These are phyloP conservation scores for Penicillium coffeae DNA, from an alignment of 495 filamentous ascomycete genomes.

Conservation along the genomic window DNA sequence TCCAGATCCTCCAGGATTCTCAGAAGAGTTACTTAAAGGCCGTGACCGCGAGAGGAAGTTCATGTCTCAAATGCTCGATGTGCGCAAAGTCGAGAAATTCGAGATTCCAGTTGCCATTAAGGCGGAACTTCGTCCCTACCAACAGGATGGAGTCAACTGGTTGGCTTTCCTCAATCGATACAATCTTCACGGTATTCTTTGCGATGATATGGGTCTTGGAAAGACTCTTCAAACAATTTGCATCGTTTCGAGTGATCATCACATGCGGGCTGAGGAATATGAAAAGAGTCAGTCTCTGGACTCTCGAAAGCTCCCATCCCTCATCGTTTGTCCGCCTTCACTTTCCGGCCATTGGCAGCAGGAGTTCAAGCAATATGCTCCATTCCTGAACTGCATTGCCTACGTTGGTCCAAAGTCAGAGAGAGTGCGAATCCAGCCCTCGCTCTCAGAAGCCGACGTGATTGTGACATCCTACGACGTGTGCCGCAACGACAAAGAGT, in stretches of 20 bases:
- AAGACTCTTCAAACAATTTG: constrained; percentile 97
- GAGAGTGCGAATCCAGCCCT: constrained; percentile 61
- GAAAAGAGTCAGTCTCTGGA: constrained; percentile 73
- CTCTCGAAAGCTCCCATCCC: constrained; percentile 73
- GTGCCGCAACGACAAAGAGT: constrained; percentile 85
- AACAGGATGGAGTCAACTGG: constrained; percentile 99
- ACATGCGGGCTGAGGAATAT: constrained; percentile 86
- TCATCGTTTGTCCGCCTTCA: constrained; percentile 94
- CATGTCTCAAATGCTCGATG: constrained; percentile 92
- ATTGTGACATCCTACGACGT: constrained; percentile 98
- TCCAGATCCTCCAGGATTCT: constrained; percentile 90
- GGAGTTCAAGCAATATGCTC: constrained; percentile 90
- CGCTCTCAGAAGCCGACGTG: constrained; percentile 74
- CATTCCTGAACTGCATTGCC: constrained; percentile 81
- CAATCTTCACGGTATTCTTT: constrained; percentile 95
- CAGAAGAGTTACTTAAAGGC: constrained; percentile 79
- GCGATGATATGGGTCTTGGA: constrained; percentile 98
- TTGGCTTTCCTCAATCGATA: constrained; percentile 97
- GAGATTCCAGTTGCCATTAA: constrained; percentile 94
- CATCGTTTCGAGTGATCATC: constrained; percentile 96
- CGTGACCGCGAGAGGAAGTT: constrained; percentile 92
- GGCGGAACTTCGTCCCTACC: constrained; percentile 89
- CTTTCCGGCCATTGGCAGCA: constrained; percentile 99
- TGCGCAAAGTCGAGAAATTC: constrained; percentile 92
- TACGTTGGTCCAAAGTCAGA: constrained; percentile 88